phyloP scores from a whole-genome alignment of 768 basidiomycete species.

The Auriscalpium vulgare region DNA sequence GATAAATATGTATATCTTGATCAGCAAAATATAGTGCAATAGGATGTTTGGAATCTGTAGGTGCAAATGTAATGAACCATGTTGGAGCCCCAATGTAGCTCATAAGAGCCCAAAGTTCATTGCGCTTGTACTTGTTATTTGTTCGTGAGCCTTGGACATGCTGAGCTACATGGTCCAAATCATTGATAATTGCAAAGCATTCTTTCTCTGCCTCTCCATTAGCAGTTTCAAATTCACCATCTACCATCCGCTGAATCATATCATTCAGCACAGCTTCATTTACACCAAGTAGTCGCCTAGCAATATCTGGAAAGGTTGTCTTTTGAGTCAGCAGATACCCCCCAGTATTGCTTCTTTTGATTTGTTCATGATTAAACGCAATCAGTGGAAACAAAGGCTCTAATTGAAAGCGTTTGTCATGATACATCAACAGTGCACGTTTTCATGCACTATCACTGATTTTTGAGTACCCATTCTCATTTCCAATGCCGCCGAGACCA shows the following conservation, averaged over 20 bases:
- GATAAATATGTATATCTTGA: background rate
- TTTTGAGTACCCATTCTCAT: background rate
- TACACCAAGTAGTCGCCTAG: background rate
- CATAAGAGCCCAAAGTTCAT: slow-evolving; percentile 16
- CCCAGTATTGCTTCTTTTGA: slow-evolving; percentile 20
- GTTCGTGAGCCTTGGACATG: slow-evolving; percentile 14
- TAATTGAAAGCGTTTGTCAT: slow-evolving; percentile 32
- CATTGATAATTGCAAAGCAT: slow-evolving; percentile 7
- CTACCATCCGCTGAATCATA: background rate
- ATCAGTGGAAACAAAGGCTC: slow-evolving; percentile 30
- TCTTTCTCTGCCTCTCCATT: slow-evolving; percentile 4
- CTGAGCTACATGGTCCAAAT: slow-evolving; percentile 8
- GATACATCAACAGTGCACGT: slow-evolving; percentile 26
- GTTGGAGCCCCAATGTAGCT: slow-evolving; percentile 8
- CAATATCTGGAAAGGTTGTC: slow-evolving; percentile 5
- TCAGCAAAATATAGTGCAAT: slow-evolving; percentile 13
- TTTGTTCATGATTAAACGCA: slow-evolving; percentile 33
- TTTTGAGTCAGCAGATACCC: slow-evolving; percentile 16
- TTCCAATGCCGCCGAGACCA: slow-evolving; percentile 29
- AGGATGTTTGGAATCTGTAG: slow-evolving; percentile 14
- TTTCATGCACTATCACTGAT: slow-evolving; percentile 23
- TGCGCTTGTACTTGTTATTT: slow-evolving; percentile 7
- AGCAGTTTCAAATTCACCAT: background rate
- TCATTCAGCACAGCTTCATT: background rate
- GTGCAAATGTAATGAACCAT: slow-evolving; percentile 19